Percentiles rank a stretch among this genome's conserved stretches.
These are phyloP conservation scores for Conringia planisiliqua DNA, from an alignment of 345 rosid species.

Conservation along the genomic window DNA sequence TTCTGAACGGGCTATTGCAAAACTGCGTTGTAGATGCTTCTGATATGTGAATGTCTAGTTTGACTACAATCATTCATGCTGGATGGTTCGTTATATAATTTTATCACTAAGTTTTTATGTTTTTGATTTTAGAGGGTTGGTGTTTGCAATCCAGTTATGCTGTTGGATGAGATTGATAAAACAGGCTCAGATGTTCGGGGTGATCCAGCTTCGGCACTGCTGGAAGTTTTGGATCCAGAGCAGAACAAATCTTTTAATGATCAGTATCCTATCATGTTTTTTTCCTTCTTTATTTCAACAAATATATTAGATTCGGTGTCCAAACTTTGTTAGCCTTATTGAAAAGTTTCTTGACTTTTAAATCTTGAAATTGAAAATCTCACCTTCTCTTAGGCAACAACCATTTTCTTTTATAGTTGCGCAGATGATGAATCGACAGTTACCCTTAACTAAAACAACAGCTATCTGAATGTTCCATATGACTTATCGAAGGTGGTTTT, in stretches of 20 bases:
- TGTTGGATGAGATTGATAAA: slow-evolving; percentile 97
- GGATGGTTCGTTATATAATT: background rate
- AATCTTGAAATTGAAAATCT: background rate
- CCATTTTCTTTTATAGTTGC: background rate
- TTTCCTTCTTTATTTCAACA: background rate
- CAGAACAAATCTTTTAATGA: slow-evolving; percentile 91
- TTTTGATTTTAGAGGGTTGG: slow-evolving; percentile 74
- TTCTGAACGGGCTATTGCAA: background rate
- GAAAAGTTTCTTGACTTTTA: background rate
- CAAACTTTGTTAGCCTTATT: background rate
- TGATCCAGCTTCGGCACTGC: slow-evolving; percentile 97
- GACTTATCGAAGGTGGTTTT: slow-evolving; percentile 96
- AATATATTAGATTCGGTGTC: background rate
- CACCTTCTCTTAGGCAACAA: background rate
- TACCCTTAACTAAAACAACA: slow-evolving; percentile 54
- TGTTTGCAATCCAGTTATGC: slow-evolving; percentile 96
- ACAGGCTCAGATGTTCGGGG: slow-evolving; percentile 98
- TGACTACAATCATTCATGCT: slow-evolving; percentile 1
- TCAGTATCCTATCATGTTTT: slow-evolving; percentile 76
- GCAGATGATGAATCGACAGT: background rate
- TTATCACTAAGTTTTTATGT: slow-evolving; percentile 12
- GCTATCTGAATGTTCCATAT: slow-evolving; percentile 96
- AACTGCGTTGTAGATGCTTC: slow-evolving; percentile 4
- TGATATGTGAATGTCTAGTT: background rate
- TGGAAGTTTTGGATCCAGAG: slow-evolving; percentile 99